Percentiles rank a stretch among this genome's conserved stretches.
Conservation (phyloP, 1,284 basidiomycete genomes). For the Sporisorium iseilematis-ciliati region DNA sequence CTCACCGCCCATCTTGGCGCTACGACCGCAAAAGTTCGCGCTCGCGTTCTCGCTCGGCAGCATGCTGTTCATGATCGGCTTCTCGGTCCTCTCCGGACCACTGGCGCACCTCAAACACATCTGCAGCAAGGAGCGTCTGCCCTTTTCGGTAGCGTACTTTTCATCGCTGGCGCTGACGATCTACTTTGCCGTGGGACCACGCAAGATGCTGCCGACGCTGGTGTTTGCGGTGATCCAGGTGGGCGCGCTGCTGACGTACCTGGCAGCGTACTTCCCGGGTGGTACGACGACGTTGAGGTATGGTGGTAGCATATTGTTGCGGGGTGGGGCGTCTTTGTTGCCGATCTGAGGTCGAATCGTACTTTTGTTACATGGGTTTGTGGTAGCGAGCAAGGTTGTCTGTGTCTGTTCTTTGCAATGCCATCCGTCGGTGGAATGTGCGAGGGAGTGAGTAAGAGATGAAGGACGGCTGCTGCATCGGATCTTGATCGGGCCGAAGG, state of each 20-base stretch:
- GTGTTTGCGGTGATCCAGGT: slow-evolving; percentile 62
- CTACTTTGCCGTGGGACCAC: slow-evolving; percentile 68
- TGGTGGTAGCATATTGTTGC: slow-evolving; percentile 59
- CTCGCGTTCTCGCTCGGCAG: slow-evolving; percentile 67
- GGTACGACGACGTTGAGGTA: slow-evolving; percentile 66
- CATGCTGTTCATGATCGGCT: slow-evolving; percentile 67
- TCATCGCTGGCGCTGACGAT: slow-evolving; percentile 63
- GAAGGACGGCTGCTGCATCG: too few relatives aligned
- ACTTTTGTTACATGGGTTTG: background rate
- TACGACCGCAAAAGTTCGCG: slow-evolving; percentile 65
- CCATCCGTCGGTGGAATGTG: background rate
- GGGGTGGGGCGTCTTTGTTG: slow-evolving; percentile 62
- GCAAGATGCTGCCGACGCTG: slow-evolving; percentile 62
- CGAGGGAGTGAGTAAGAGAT: too few relatives aligned
- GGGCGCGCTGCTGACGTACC: slow-evolving; percentile 58
- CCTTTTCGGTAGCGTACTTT: slow-evolving; percentile 73
- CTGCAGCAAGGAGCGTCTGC: slow-evolving; percentile 72
- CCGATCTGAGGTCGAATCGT: slow-evolving; percentile 45
- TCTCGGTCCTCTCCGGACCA: slow-evolving; percentile 66
- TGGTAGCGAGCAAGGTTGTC: too few relatives aligned
- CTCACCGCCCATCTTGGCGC: slow-evolving; percentile 78
- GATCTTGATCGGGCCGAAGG: too few relatives aligned
- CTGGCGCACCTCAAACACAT: slow-evolving; percentile 66
- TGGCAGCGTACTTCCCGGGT: slow-evolving; percentile 68
- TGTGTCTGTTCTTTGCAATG: background rate